These are phyloP conservation scores for Globisporangium radiosum DNA, from an alignment of 352 stramenopile genomes.

Conservation along the genomic window DNA sequence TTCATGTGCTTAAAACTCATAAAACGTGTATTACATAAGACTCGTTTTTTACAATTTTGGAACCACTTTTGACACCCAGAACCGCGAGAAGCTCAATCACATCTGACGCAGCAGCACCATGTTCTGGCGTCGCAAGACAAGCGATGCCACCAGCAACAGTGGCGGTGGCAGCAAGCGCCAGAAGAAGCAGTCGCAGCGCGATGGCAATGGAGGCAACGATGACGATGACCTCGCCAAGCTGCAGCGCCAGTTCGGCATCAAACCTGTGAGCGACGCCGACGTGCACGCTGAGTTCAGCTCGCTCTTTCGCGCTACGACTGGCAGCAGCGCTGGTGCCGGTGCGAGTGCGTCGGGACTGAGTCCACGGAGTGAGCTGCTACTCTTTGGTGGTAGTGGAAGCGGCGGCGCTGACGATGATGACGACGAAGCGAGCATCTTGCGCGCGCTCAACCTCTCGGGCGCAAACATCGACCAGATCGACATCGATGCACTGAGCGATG, in stretches of 20 bases:
- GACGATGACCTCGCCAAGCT: slow-evolving; percentile 49
- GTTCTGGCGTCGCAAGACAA: slow-evolving; percentile 55
- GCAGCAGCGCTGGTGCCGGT: neutral
- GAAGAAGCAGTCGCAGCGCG: neutral
- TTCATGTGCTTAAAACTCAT: too few species aligned
- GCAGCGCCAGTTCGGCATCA: slow-evolving; percentile 76
- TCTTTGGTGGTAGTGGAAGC: slow-evolving; percentile 21
- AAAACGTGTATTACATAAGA: too few species aligned
- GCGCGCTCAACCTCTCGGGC: slow-evolving; percentile 31
- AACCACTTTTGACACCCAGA: neutral
- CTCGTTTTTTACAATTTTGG: too few species aligned
- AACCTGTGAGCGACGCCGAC: slow-evolving; percentile 55
- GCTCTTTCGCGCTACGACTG: slow-evolving; percentile 28
- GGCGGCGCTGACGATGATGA: slow-evolving; percentile 32
- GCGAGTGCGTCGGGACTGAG: slow-evolving; percentile 17
- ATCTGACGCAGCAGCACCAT: slow-evolving; percentile 12
- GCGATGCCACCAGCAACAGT: slow-evolving; percentile 15
- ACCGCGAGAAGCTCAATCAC: neutral
- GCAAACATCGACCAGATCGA: slow-evolving; percentile 15
- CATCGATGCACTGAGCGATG: slow-evolving; percentile 20
- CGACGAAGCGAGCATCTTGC: slow-evolving; percentile 56
- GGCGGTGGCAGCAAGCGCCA: slow-evolving; percentile 7
- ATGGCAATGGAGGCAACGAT: slow-evolving; percentile 1
- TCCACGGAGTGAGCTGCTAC: slow-evolving; percentile 39
- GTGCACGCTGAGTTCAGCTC: slow-evolving; percentile 57